A percentile compares a stretch with the other conserved stretches of the same genome.
Conservation (phyloP, 306 rosid species). For the Clitoria ternatea region DNA sequence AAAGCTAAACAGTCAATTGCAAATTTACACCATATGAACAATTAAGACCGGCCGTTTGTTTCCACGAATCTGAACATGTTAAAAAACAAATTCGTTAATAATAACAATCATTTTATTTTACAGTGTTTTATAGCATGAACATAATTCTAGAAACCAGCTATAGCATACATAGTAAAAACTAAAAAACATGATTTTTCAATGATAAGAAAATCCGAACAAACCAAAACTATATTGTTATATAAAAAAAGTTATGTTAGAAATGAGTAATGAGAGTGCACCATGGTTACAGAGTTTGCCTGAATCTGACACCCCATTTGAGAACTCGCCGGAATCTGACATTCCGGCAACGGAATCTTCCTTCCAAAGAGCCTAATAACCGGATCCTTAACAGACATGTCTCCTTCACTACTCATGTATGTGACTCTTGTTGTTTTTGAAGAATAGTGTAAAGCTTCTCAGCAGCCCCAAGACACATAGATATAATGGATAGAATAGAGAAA, state of each 20-base stretch:
- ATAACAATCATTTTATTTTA: not conserved
- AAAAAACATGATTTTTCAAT: not conserved
- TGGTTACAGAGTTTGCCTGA: conserved; percentile 31
- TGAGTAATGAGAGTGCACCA: conserved; percentile 19
- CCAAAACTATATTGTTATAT: not conserved
- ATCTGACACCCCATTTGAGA: conserved; percentile 30
- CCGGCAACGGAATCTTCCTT: conserved; percentile 47
- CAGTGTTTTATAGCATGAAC: not conserved
- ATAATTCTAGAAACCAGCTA: not conserved
- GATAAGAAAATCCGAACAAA: not conserved
- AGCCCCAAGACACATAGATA: conserved; percentile 4
- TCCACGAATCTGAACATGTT: not conserved
- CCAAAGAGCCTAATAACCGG: conserved; percentile 68
- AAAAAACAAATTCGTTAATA: not conserved
- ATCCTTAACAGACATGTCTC: conserved; percentile 34
- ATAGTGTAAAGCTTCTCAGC: conserved; percentile 16
- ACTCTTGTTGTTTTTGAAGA: not conserved
- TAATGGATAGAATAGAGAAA: conserved; percentile 19
- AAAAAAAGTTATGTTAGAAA: not conserved
- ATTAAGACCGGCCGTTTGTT: not conserved
- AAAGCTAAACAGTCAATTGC: not conserved
- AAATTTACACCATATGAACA: not conserved
- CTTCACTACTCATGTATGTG: conserved; percentile 9
- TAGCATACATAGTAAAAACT: not conserved
- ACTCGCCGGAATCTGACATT: conserved; percentile 36